phyloP scores from a whole-genome alignment of 2,329 filamentous ascomycete genomes.

The Paecilomyces formosus region DNA sequence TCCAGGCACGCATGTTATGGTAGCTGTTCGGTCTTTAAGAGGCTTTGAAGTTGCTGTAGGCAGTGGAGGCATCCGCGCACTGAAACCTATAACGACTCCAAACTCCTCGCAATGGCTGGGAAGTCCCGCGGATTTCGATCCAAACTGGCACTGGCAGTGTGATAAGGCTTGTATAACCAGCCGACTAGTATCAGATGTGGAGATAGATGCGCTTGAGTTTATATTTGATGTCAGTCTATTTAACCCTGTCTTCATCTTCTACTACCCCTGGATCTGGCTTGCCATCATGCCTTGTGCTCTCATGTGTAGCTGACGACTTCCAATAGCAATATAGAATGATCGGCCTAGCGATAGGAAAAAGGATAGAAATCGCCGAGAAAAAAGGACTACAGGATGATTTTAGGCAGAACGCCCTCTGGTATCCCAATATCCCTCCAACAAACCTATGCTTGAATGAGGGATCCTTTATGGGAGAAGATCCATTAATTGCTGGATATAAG shows the following conservation, averaged over 20 bases:
- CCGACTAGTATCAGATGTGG: not conserved
- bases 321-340: not conserved
- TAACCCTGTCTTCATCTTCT: not conserved
- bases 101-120: not conserved
- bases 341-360: not conserved
- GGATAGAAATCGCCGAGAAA: not conserved
- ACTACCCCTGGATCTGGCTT: not conserved
- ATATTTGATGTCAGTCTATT: not conserved
- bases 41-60: not conserved
- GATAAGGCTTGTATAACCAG: not conserved
- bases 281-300: not conserved
- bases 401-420: not conserved
- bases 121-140: not conserved
- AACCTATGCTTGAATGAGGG: not conserved
- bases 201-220: not conserved
- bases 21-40: not conserved
- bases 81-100: not conserved
- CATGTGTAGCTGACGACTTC: not conserved
- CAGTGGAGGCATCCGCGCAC: not conserved
- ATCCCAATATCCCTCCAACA: not conserved
- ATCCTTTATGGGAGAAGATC: not conserved
- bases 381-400: not conserved
- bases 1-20: not conserved
- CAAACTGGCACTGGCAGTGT: not conserved
- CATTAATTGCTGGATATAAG: not conserved